phyloP scores from a whole-genome alignment of 2,329 filamentous ascomycete genomes.

The Fusarium bulbicola region DNA sequence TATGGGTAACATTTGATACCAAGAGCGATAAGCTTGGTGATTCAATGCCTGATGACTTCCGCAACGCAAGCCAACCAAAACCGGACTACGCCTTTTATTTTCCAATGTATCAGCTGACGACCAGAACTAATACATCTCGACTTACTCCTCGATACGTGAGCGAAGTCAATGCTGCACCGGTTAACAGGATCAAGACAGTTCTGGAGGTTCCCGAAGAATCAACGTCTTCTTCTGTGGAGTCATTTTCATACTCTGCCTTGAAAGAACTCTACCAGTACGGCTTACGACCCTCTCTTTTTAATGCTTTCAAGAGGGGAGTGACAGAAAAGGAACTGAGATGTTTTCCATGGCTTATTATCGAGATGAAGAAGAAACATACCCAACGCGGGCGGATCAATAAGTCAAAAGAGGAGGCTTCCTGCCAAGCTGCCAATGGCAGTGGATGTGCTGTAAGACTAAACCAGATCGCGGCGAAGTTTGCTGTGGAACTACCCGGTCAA shows the following conservation, averaged over 20 bases:
- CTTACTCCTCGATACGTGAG: background rate
- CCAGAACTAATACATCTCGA: background rate
- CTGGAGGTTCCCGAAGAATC: background rate
- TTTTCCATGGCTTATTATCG: background rate
- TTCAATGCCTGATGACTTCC: background rate
- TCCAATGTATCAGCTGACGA: background rate
- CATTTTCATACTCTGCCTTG: background rate
- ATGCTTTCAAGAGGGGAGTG: background rate
- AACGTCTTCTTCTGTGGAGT: background rate
- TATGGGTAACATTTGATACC: background rate
- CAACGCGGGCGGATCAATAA: background rate
- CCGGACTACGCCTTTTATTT: background rate
- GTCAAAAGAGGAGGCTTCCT: background rate
- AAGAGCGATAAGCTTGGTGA: background rate
- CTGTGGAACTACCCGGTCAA: background rate
- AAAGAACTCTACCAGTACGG: background rate
- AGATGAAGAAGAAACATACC: background rate
- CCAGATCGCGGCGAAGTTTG: background rate
- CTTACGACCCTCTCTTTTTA: background rate
- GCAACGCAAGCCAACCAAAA: background rate
- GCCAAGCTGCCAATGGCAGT: conserved; percentile 23
- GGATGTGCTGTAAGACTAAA: conserved; percentile 26
- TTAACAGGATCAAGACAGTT: background rate
- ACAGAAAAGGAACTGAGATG: background rate
- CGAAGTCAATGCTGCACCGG: background rate